Conservation (phyloP, 495 filamentous ascomycete genomes). For the Penicillium canescens region DNA sequence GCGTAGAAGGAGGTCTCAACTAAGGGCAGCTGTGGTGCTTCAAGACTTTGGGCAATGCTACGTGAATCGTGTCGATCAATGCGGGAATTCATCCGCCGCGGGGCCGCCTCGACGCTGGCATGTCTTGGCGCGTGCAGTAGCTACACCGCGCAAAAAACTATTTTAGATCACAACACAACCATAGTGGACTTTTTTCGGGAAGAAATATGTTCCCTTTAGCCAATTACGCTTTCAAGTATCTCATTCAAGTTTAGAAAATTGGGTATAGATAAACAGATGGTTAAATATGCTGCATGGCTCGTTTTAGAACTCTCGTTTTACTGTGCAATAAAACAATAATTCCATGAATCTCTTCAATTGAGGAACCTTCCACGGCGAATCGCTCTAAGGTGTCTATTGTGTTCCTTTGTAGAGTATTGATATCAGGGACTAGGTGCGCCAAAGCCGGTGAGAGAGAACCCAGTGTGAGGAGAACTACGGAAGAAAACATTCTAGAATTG, state of each 20-base stretch:
- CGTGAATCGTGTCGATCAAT: background rate
- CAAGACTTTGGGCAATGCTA: too few species aligned
- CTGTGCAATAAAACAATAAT: conserved; percentile 4
- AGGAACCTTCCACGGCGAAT: conserved; percentile 1
- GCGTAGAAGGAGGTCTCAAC: too few species aligned
- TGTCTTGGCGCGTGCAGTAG: too few species aligned
- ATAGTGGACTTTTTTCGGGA: too few species aligned
- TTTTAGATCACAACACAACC: too few species aligned
- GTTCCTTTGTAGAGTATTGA: background rate
- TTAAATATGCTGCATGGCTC: background rate
- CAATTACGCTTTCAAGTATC: too few species aligned
- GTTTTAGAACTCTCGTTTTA: conserved; percentile 2
- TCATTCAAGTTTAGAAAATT: too few species aligned
- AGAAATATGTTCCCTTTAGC: too few species aligned
- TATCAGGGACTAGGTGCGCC: background rate
- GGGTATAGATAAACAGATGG: too few species aligned
- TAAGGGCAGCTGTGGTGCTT: too few species aligned
- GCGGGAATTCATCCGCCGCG: conserved; percentile 1
- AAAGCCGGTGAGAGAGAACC: conserved; percentile 1
- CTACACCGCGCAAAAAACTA: too few species aligned
- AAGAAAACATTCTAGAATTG: conserved; percentile 3
- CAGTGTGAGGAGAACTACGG: background rate
- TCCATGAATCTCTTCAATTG: conserved; percentile 3
- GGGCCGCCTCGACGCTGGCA: background rate
- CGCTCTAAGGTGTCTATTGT: background rate